Evolutionary conservation across 1,139 yeast species (phyloP).

Genomic region (Saccharomyces uvarum): DNA sequence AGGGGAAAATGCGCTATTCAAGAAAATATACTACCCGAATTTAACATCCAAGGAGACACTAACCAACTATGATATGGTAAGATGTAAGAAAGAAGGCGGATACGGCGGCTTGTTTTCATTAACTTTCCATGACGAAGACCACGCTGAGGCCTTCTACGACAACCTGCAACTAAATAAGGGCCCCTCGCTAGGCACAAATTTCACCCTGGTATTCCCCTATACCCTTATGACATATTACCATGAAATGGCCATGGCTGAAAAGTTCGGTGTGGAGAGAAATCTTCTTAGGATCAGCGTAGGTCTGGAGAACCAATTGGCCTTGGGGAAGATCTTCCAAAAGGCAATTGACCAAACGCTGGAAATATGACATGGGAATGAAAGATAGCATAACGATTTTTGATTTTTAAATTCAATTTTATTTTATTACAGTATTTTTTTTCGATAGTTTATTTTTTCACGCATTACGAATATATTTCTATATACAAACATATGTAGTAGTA

Average conservation of each 20-base stretch:
- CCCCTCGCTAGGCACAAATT: conserved; percentile 89
- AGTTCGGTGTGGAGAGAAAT: conserved; percentile 79
- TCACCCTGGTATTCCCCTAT: conserved; percentile 88
- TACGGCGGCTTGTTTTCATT: conserved; percentile 88
- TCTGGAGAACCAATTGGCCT: conserved; percentile 40
- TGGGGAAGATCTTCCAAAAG: conserved; percentile 41
- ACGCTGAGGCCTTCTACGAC: conserved; percentile 72
- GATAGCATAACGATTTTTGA: not conserved
- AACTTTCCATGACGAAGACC: conserved; percentile 56
- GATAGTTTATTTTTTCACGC: not conserved
- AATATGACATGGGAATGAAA: not conserved
- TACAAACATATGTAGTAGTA: conserved; percentile 2
- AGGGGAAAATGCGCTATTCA: conserved; percentile 37
- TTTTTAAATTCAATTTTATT: not conserved
- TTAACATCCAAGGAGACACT: conserved; percentile 43
- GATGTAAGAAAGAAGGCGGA: conserved; percentile 62
- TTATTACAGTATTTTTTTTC: not conserved
- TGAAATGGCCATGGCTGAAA: conserved; percentile 74
- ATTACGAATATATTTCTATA: conserved; percentile 1
- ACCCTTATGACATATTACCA: conserved; percentile 80
- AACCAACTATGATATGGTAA: conserved; percentile 62
- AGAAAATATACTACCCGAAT: conserved; percentile 66
- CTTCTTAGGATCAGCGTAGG: conserved; percentile 84
- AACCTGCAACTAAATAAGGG: conserved; percentile 75
- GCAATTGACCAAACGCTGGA: conserved; percentile 39